phyloP scores from a whole-genome alignment of 1,284 basidiomycete genomes.

The Sporisorium reilianum region DNA sequence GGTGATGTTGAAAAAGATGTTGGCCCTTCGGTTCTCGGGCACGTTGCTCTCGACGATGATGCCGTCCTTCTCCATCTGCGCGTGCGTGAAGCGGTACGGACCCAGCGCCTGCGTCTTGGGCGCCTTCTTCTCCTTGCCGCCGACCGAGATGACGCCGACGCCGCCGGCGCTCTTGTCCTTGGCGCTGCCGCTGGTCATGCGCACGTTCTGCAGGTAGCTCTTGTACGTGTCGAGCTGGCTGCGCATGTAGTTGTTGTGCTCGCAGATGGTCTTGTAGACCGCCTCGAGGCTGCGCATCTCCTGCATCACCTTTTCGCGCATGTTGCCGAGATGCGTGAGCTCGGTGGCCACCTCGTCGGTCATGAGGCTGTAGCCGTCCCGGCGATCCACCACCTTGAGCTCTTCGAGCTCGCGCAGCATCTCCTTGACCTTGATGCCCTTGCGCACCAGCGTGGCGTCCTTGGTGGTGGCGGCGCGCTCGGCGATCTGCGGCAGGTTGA shows the following conservation, averaged over 20 bases:
- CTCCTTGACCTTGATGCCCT: constrained; percentile 98
- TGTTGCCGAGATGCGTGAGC: constrained; percentile 92
- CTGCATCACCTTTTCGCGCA: constrained; percentile 92
- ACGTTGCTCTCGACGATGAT: constrained; percentile 99
- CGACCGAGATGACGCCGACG: constrained; percentile 94
- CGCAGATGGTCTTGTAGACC: constrained; percentile 98
- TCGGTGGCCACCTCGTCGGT: constrained; percentile 96
- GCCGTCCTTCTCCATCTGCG: constrained; percentile 98
- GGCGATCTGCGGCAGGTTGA: constrained; percentile 88
- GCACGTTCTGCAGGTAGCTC: constrained; percentile 97
- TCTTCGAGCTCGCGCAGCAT: constrained; percentile 97
- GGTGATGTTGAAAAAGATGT: constrained; percentile 98
- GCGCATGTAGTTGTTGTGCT: constrained; percentile 97
- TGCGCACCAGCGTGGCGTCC: constrained; percentile 91
- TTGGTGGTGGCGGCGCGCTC: constrained; percentile 96
- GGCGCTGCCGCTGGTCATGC: constrained; percentile 76
- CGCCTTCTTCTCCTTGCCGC: constrained; percentile 96
- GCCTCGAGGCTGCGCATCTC: constrained; percentile 93
- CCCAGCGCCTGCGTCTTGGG: constrained; percentile 86
- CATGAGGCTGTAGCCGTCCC: constrained; percentile 91
- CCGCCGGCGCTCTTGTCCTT: constrained; percentile 76
- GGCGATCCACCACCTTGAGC: constrained; percentile 83
- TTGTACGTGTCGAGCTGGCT: constrained; percentile 99
- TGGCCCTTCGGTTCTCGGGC: constrained; percentile 90
- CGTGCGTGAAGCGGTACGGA: constrained; percentile 96